phyloP scores from a whole-genome alignment of 306 rosid species.

The Cicer judaicum region DNA sequence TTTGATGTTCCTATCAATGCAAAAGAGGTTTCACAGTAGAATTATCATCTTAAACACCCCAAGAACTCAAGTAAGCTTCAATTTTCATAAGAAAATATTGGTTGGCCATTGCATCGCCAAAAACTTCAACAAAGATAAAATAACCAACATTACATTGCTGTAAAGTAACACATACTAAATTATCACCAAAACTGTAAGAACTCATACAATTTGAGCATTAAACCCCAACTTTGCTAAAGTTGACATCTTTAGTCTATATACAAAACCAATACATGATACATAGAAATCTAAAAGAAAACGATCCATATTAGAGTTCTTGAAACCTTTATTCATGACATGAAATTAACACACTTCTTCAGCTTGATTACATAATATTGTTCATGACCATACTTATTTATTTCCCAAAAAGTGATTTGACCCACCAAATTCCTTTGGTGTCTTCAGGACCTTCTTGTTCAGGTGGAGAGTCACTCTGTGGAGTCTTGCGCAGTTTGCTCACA shows the following conservation, averaged over 20 bases:
- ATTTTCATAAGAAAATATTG: no score
- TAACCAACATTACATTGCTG: background rate
- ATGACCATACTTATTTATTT: slow-evolving; percentile 14
- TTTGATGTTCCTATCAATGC: no score
- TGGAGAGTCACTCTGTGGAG: slow-evolving; percentile 79
- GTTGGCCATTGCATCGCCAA: background rate
- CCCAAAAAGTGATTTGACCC: slow-evolving; percentile 72
- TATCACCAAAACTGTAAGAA: slow-evolving; percentile 7
- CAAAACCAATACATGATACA: slow-evolving; percentile 28
- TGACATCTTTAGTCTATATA: slow-evolving; percentile 26
- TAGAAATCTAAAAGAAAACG: slow-evolving; percentile 34
- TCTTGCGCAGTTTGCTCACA: slow-evolving; percentile 83
- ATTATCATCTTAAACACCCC: no score
- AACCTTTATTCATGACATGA: slow-evolving; percentile 36
- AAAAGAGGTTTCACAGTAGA: no score
- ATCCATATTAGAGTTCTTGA: slow-evolving; percentile 23
- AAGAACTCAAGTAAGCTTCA: no score
- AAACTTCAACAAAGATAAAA: background rate
- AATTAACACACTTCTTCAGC: slow-evolving; percentile 5
- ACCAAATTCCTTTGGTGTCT: slow-evolving; percentile 85
- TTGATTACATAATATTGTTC: background rate
- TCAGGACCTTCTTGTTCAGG: slow-evolving; percentile 63
- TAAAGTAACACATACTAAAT: slow-evolving; percentile 23
- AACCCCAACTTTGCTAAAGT: slow-evolving; percentile 22
- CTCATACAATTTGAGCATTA: slow-evolving; percentile 35